phyloP scores from a whole-genome alignment of 306 rosid genomes.

The Adenanthera pavonina region DNA sequence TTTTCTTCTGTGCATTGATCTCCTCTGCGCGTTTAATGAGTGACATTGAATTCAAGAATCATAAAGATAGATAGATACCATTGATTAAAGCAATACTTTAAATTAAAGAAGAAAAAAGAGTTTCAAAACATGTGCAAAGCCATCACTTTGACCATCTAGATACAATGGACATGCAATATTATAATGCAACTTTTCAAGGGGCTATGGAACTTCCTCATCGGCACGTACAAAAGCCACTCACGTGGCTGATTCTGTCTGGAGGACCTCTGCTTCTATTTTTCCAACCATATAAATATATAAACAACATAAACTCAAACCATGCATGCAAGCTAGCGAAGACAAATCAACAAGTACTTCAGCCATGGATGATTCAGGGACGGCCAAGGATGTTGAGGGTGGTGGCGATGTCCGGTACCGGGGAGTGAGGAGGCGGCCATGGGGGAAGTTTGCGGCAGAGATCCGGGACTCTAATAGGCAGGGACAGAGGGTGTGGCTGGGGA shows the following conservation, averaged over 20 bases:
- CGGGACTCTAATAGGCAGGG: not conserved
- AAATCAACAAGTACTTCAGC: not conserved
- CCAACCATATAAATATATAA: not conserved
- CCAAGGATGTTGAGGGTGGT: conserved; percentile 19
- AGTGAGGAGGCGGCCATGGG: conserved; percentile 14
- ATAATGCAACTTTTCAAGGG: not conserved
- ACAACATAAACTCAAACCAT: conserved; percentile 26
- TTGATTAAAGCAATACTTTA: not conserved
- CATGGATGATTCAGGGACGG: conserved; percentile 7
- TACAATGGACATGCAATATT: conserved; percentile 47
- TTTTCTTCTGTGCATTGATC: no score
- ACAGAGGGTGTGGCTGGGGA: conserved; percentile 1
- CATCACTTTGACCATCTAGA: conserved; percentile 60
- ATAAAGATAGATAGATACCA: not conserved
- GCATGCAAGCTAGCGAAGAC: conserved; percentile 1
- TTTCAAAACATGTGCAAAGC: conserved; percentile 32
- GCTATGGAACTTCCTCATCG: not conserved
- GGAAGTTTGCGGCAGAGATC: conserved; percentile 5
- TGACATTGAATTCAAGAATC: not conserved
- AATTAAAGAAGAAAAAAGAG: not conserved
- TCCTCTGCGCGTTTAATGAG: no score
- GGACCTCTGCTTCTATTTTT: not conserved
- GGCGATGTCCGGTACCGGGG: conserved; percentile 28
- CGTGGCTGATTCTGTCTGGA: not conserved
- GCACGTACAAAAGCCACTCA: not conserved